Base-by-base conservation (phyloP, 305 asterid genomes). In the Fraxinus dipetala region DNA sequence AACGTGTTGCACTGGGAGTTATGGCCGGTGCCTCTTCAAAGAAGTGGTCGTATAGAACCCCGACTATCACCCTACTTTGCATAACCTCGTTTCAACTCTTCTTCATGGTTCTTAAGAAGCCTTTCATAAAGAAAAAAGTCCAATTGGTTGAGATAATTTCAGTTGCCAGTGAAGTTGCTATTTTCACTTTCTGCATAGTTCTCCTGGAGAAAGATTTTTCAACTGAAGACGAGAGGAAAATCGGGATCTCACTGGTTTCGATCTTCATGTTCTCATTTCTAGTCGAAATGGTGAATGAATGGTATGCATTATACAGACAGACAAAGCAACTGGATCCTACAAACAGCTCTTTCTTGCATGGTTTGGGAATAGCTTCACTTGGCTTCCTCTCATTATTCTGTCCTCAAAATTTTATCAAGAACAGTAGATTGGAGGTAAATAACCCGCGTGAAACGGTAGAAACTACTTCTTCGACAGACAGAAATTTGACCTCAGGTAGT, bases 71-170 rank as follows among this genome's bases (percentile, higher is more conserved):
- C 80, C 65, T 94, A 38, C 93, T 96, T 7, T 70, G 87, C 87
- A 86, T 96, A 36, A 87, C 98, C 2, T 86, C 92, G 0, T 90
- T 92, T 85, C 98, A 96, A 75, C 95, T 96, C 83, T 93, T 95
- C 88, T 96, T 95, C 95, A 92, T 94, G 89, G 90, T 95, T 79
- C 90, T 95, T 2, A 95, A 94, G 90, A 95, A 94, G 90, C 99
- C 98, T 20, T 96, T 94, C 91, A 94, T 96, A 65, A 92, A 92
- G 89, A 96, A 91, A 84, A 90, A 84, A 81, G 93, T 93, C 54
- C 99, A 96, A 86, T 45, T 96, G n/a, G 97, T 92, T 10, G 98
- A 96, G 91, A 93, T 96, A 81, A 70, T 94, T 77, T 89, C 98
- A 0, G 90, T 94, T 22, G 82, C 90, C 1, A 80, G 91, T 24